phyloP scores from a whole-genome alignment of 345 rosid species.

The Heritiera fomes region DNA sequence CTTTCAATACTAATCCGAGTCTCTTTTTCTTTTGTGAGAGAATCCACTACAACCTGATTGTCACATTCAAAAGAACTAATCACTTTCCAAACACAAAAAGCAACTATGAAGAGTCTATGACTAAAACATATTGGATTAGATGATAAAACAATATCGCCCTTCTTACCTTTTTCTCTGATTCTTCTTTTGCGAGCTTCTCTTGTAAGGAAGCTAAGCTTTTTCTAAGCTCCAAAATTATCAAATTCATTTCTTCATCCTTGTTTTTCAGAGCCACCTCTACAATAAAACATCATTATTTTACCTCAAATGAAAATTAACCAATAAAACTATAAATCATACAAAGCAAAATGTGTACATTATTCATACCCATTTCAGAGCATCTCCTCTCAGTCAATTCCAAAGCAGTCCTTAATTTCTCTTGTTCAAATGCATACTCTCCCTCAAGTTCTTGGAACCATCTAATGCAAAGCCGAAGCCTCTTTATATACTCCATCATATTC shows the following conservation, averaged over 20 bases:
- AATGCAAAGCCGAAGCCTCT: constrained; percentile 86
- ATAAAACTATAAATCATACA: not conserved
- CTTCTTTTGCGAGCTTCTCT: constrained; percentile 78
- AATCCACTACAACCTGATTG: constrained; percentile 69
- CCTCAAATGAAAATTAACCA: constrained; percentile 10
- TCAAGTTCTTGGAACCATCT: constrained; percentile 98
- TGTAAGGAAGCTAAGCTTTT: constrained; percentile 74
- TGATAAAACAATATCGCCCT: not conserved
- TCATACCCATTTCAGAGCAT: constrained; percentile 81
- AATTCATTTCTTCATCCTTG: constrained; percentile 89
- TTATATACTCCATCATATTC: constrained; percentile 88
- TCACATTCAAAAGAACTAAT: constrained; percentile 15
- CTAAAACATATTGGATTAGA: constrained; percentile 7
- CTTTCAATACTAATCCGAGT: constrained; percentile 64
- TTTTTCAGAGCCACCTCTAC: constrained; percentile 67
- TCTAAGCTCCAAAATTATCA: constrained; percentile 82
- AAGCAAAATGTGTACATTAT: constrained; percentile 1
- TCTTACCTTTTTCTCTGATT: constrained; percentile 83
- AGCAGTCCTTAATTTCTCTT: constrained; percentile 67
- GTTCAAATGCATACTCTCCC: constrained; percentile 76
- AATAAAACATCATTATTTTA: constrained; percentile 30
- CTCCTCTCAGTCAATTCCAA: constrained; percentile 66
- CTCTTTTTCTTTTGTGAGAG: constrained; percentile 81
- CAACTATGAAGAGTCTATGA: not conserved
- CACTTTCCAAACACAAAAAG: constrained; percentile 9